Evolutionary conservation across 192 early-diverging fungal species (phyloP).

Genomic region (Gamsiella multidivaricata): DNA sequence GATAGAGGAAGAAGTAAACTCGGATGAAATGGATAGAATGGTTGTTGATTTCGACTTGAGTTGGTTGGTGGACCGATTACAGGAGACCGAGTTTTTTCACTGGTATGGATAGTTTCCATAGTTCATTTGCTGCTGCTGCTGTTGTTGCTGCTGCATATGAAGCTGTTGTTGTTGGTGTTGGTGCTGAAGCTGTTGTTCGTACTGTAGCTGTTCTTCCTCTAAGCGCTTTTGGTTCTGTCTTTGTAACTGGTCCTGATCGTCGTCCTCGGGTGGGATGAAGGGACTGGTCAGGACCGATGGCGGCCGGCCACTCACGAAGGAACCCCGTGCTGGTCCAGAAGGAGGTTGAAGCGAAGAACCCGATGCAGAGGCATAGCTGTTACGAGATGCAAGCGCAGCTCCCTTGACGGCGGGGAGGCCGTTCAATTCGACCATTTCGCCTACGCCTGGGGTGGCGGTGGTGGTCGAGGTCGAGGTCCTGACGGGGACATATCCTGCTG

Average conservation of each 20-base stretch:
- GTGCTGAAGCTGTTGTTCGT: conserved; percentile 25
- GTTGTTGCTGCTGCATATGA: conserved; percentile 28
- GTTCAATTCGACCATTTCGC: conserved; percentile 19
- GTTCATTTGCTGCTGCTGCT: conserved; percentile 31
- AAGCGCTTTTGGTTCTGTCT: neutral
- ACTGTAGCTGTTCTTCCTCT: conserved; percentile 18
- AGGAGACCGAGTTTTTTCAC: no score
- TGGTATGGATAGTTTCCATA: conserved; percentile 41
- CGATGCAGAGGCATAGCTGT: neutral
- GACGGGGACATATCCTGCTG: conserved; percentile 15
- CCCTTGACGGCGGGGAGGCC: neutral
- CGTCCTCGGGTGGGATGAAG: conserved; percentile 22
- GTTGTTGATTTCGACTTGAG: no score
- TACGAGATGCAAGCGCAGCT: neutral
- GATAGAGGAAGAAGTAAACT: no score
- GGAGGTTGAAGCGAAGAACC: neutral
- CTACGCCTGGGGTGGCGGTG: neutral
- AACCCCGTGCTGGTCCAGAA: neutral
- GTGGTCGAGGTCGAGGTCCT: neutral
- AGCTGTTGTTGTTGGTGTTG: conserved; percentile 32
- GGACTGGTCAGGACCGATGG: conserved; percentile 33
- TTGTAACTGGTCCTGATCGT: neutral
- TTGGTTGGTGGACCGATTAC: no score
- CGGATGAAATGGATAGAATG: no score
- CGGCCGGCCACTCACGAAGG: conserved; percentile 8